These are phyloP conservation scores for Talinum fruticosum DNA, from an alignment of 148 eudicot species.

Conservation along the genomic window DNA sequence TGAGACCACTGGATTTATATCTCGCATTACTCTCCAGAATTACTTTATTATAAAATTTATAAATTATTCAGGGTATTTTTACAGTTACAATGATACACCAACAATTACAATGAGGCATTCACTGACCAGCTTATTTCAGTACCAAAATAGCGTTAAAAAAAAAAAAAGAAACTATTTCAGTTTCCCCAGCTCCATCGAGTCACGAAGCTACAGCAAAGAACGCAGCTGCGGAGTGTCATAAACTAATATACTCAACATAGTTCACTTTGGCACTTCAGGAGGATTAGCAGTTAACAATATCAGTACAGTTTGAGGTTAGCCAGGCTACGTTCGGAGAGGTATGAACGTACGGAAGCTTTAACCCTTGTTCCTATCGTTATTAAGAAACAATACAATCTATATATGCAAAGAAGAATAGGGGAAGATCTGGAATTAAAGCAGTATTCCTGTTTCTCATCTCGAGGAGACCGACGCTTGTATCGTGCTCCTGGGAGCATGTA, in stretches of 20 bases:
- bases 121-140: background rate
- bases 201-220: background rate
- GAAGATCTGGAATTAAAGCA: constrained; percentile 1
- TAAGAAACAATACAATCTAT: background rate
- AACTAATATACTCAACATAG: background rate
- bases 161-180: too few relatives aligned
- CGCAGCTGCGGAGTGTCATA: background rate
- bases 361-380: background rate
- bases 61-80: background rate
- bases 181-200: too few relatives aligned
- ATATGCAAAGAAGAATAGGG: constrained; percentile 1
- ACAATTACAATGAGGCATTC: background rate
- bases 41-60: background rate
- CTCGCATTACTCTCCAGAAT: background rate
- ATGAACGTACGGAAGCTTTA: background rate
- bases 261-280: background rate
- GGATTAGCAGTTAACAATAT: background rate
- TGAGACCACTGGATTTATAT: background rate
- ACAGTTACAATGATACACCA: background rate
- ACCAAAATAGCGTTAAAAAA: too few relatives aligned
- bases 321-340: background rate
- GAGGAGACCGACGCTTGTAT: too few relatives aligned
- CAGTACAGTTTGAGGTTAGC: background rate
- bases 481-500: too few relatives aligned
- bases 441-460: background rate